These are phyloP conservation scores for Exophiala sp. DNA, from an alignment of 2,329 filamentous ascomycete species.

Conservation along the genomic window DNA sequence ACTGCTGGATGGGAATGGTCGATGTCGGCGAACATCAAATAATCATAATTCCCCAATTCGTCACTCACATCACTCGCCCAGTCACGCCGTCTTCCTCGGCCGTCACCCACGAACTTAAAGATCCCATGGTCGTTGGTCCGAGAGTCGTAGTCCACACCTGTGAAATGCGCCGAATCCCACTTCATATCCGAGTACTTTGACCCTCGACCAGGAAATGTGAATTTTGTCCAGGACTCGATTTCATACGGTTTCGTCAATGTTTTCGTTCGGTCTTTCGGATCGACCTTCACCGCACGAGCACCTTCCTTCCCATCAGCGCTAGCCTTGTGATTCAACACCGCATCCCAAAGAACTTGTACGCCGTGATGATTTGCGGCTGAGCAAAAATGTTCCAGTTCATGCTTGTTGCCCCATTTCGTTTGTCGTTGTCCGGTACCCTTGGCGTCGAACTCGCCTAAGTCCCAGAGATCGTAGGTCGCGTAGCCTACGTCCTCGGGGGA, in stretches of 20 bases:
- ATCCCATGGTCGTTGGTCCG: constrained; percentile 53
- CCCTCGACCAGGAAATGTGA: constrained; percentile 61
- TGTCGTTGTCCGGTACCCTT: constrained; percentile 51
- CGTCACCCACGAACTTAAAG: constrained; percentile 60
- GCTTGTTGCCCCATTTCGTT: constrained; percentile 67
- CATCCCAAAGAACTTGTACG: constrained; percentile 64
- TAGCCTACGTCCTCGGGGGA: constrained; percentile 61
- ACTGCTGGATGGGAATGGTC: constrained; percentile 65
- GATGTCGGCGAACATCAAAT: constrained; percentile 65
- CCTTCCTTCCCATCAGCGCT: constrained; percentile 64
- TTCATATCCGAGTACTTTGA: constrained; percentile 59
- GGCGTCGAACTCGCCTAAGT: constrained; percentile 69
- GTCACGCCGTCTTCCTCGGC: constrained; percentile 39
- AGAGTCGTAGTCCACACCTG: constrained; percentile 64
- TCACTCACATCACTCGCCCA: constrained; percentile 63
- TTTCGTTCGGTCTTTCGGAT: constrained; percentile 56
- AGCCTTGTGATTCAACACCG: constrained; percentile 69
- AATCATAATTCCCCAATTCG: constrained; percentile 63
- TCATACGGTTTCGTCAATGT: constrained; percentile 55
- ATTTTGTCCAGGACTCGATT: constrained; percentile 66
- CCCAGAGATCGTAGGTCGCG: constrained; percentile 67
- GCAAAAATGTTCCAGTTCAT: constrained; percentile 56
- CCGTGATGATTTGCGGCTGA: constrained; percentile 50
- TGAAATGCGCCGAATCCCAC: constrained; percentile 66
- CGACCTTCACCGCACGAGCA: constrained; percentile 62